Percentiles rank a stretch among this genome's conserved stretches.
These are phyloP conservation scores for Melaleuca alternifolia DNA, from an alignment of 345 rosid species.

Conservation along the genomic window DNA sequence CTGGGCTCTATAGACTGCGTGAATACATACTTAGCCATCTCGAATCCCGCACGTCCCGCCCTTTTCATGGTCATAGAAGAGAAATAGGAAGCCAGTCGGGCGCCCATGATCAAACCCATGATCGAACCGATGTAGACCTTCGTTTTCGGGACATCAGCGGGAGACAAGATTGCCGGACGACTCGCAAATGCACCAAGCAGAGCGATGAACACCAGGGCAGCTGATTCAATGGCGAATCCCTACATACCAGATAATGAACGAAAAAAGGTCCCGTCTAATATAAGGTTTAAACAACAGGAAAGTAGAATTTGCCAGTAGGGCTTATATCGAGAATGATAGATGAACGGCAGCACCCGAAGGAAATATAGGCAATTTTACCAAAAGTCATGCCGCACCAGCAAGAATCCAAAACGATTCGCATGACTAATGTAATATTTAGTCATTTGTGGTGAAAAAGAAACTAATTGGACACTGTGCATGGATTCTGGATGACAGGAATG, in stretches of 20 bases:
- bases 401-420: too few species aligned
- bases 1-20: too few species aligned
- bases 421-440: background rate
- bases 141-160: conserved; percentile 17
- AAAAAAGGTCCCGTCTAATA: background rate
- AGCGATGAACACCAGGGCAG: conserved; percentile 28
- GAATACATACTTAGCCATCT: conserved; percentile 14
- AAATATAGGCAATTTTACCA: background rate
- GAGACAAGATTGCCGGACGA: conserved; percentile 15
- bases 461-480: background rate
- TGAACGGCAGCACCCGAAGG: background rate
- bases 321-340: background rate
- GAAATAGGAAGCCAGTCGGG: conserved; percentile 21
- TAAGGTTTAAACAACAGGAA: background rate
- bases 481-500: background rate
- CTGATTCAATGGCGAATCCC: conserved; percentile 31
- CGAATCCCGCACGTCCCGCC: conserved; percentile 26
- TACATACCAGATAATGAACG: background rate
- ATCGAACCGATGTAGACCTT: conserved; percentile 25
- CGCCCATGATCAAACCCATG: conserved; percentile 24
- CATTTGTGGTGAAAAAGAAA: background rate
- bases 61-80: conserved; percentile 32
- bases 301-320: background rate
- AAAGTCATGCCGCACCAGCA: too few species aligned
- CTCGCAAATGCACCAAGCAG: conserved; percentile 29